Base-by-base conservation (phyloP, 306 rosid species). In the Lathyrus oleraceus region DNA sequence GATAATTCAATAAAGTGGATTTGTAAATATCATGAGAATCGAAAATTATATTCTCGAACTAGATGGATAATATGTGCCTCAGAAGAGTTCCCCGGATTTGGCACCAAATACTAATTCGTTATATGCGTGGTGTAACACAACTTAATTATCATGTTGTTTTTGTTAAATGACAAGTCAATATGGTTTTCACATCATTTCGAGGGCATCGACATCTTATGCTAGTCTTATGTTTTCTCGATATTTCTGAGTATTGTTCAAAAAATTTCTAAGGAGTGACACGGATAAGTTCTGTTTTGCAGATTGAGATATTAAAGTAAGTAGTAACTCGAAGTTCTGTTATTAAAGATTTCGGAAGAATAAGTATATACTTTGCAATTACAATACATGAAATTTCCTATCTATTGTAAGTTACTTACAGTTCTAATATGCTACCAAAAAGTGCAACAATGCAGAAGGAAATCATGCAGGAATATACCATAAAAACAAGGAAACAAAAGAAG, bases 351-450 rank as follows among this genome's bases (percentile, higher is more conserved):
- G 49, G 52, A n/a, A 45, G 52, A 45, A 45, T 16, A 45, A 45
- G 51, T 45, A 45, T 45, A n/a, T n/a, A n/a, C 15, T 15, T 45
- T 45, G 51, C 51, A 14, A 45, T 45, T 45, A 45, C 16, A 5
- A 14, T 45, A 43, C 16, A 43, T 2, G 8, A 1, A 14, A 5
- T 27, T 27, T 27, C 6, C 19, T 27, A 2, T 57, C 19, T 27
- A n/a, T 28, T 27, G 4, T 14, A 56, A 56, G 20, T 57, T 57
- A 57, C 63, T 57, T 57, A 57, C 63, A 57, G n/a, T 57, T 57
- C 63, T 25, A 57, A 27, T 21, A 57, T 57, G 63, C 63, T 27
- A 28, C 20, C 63, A 57, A 57, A 57, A 57, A 10, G 54, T 42
- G 38, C 13, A 27, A 47, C 30, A 69, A 39, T 19, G 25, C 13